Percentiles rank a stretch among this genome's conserved stretches.
phyloP scores from a whole-genome alignment of 2,329 filamentous ascomycete genomes.

The Penicillium janthinellum region DNA sequence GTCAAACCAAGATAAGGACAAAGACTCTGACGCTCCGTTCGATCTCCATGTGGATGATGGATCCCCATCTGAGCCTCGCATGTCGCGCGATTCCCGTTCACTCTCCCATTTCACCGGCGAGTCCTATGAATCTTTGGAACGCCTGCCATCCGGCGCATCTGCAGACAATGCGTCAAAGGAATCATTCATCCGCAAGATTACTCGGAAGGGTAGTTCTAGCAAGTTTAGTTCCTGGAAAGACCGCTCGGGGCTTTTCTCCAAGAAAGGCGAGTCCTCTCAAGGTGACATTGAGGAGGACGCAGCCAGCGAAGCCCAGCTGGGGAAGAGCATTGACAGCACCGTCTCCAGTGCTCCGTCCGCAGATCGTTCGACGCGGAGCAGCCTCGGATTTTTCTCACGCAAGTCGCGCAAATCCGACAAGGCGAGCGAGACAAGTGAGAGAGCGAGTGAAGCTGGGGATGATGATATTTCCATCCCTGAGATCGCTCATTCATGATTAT shows the following conservation, averaged over 20 bases:
- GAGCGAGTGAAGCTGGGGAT: slow-evolving; percentile 47
- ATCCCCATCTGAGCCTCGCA: slow-evolving; percentile 49
- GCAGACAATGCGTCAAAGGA: slow-evolving; percentile 48
- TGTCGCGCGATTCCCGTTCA: slow-evolving; percentile 48
- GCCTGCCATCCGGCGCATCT: slow-evolving; percentile 46
- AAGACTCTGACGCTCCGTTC: slow-evolving; percentile 34
- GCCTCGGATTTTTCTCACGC: slow-evolving; percentile 51
- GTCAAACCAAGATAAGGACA: slow-evolving; percentile 40
- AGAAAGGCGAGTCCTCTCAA: slow-evolving; percentile 47
- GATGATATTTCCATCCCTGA: slow-evolving; percentile 41
- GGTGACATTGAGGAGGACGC: slow-evolving; percentile 50
- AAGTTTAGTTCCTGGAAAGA: slow-evolving; percentile 58
- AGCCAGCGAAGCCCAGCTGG: slow-evolving; percentile 42
- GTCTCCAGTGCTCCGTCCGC: slow-evolving; percentile 45
- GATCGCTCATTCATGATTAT: slow-evolving; percentile 25
- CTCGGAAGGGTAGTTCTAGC: slow-evolving; percentile 53
- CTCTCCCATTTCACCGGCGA: slow-evolving; percentile 49
- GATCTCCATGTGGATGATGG: slow-evolving; percentile 40
- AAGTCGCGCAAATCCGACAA: slow-evolving; percentile 50
- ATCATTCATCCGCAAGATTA: slow-evolving; percentile 55
- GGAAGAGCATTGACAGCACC: slow-evolving; percentile 47
- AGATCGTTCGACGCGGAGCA: slow-evolving; percentile 47
- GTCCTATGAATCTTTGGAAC: slow-evolving; percentile 52
- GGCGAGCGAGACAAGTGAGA: slow-evolving; percentile 47
- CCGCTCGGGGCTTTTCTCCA: slow-evolving; percentile 49